Conservation (phyloP, 2,329 filamentous ascomycete species). For the Sporothrix brasiliensis region DNA sequence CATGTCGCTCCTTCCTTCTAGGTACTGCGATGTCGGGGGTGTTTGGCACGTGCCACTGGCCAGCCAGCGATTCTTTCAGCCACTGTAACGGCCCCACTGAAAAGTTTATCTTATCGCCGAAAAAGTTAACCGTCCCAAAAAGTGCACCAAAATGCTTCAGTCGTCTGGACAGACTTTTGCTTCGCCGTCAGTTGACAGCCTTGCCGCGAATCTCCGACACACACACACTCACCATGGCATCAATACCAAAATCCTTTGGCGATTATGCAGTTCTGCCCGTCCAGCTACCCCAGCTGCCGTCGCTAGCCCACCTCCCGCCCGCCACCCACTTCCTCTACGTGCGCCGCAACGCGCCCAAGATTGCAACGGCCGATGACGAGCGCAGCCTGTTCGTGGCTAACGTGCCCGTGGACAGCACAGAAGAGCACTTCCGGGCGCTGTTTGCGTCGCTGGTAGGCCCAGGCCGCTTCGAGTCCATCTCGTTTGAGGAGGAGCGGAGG, state of each 20-base stretch:
- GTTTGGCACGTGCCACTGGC: constrained; percentile 12
- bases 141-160: constrained; percentile 11
- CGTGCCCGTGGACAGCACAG: constrained; percentile 80
- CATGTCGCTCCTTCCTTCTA: constrained; percentile 6
- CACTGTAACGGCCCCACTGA: constrained; percentile 5
- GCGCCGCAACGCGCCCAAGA: constrained; percentile 77
- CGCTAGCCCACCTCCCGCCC: constrained; percentile 56
- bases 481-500: constrained; percentile 68
- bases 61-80: too few species aligned
- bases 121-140: neutral
- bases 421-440: constrained; percentile 72
- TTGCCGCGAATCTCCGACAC: constrained; percentile 6
- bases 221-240: constrained; percentile 41
- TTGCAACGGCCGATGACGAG: constrained; percentile 70
- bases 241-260: constrained; percentile 44
- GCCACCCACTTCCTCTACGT: constrained; percentile 84
- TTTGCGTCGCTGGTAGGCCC: constrained; percentile 75
- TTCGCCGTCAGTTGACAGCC: neutral
- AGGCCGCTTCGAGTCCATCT: constrained; percentile 74
- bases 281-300: constrained; percentile 63
- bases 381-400: constrained; percentile 92
- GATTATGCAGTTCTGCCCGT: constrained; percentile 73
- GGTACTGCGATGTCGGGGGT: neutral
- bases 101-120: constrained; percentile 31
- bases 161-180: neutral